These are phyloP conservation scores for Pleurotus eryngii DNA, from an alignment of 768 basidiomycete genomes.

Conservation along the genomic window DNA sequence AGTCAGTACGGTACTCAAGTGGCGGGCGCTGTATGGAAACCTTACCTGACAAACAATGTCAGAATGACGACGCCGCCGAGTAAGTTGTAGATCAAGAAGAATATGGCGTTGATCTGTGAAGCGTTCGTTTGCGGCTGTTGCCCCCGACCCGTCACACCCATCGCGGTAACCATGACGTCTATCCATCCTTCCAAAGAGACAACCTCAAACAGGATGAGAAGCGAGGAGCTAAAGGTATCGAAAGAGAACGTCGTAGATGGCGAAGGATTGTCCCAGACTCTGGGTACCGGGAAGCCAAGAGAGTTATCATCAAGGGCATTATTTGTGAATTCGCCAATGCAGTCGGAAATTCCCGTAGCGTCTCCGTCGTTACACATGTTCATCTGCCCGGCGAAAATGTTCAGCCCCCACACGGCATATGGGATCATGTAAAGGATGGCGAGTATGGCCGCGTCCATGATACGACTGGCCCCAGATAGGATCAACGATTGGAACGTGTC, in stretches of 20 bases:
- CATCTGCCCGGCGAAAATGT: constrained; percentile 85
- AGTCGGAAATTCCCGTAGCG: constrained; percentile 55
- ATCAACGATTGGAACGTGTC: constrained; percentile 84
- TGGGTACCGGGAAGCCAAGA: constrained; percentile 73
- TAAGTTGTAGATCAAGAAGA: constrained; percentile 89
- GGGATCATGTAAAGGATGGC: constrained; percentile 91
- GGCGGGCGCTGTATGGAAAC: not conserved
- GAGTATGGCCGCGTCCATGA: constrained; percentile 85
- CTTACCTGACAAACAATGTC: constrained; percentile 87
- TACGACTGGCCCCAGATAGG: constrained; percentile 79
- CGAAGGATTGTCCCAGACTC: constrained; percentile 86
- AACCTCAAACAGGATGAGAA: constrained; percentile 94
- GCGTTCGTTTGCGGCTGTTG: constrained; percentile 71
- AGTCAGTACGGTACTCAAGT: constrained; percentile 9
- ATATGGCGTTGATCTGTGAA: constrained; percentile 81
- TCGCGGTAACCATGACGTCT: constrained; percentile 84
- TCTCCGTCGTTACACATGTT: constrained; percentile 77
- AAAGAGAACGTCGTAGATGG: constrained; percentile 86
- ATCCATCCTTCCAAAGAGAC: constrained; percentile 96
- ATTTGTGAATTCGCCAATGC: constrained; percentile 71
- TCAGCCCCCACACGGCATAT: constrained; percentile 91
- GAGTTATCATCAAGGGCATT: constrained; percentile 51
- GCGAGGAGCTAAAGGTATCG: constrained; percentile 77
- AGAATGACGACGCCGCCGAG: constrained; percentile 88
- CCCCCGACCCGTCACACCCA: constrained; percentile 68